Evolutionary conservation across 352 stramenopile species (phyloP), one percentile per base, ranked within the genome.

Genomic region (Globisporangium solare): DNA sequence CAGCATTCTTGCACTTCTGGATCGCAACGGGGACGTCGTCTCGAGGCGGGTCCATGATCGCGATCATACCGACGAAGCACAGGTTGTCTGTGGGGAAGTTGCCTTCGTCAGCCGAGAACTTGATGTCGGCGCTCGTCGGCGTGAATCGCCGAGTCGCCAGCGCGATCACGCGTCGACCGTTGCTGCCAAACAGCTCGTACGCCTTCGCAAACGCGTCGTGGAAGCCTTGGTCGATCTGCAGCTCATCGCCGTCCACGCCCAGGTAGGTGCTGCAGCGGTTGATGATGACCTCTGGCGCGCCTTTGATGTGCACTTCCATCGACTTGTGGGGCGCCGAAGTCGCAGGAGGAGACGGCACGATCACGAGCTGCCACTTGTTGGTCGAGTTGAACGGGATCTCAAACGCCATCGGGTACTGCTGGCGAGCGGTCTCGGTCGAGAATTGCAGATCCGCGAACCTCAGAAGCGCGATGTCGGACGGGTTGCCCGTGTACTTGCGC

Each of bases 211-310:
- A 85, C 22, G 86, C 64, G 0, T 62, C 46, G 14, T 65, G 45
- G 43, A 86, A 68, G 21, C n/a, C 52, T 3, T 78, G 55, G 24
- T 68, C 65, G 15, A 95, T 70, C n/a, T 55, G 54, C 12, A 61
- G 53, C 35, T 80, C 64, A n/a, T 66, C 43, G 35, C 82, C 88
- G 35, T 92, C 79, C 20, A 73, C 40, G 6, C 48, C 60, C 55
- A 96, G 49, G 42, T 82, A 79, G 6, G 79, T 83, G 37, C 64
- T 79, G 70, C 95, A 98, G 42, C 87, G 71, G 48, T 80, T 74
- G 27, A 98, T 66, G 57, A 98, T 88, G 17, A 92, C 80, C 64
- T 98, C 94, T 12, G 95, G 95, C 1, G 94, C 96, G 45, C 96
- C 96, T 74, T 99, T 99, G 68, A 98, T 92, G 62, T 96, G 72